phyloP scores from a whole-genome alignment of 169 alveolate species.

The Plasmodium knowlesi region DNA sequence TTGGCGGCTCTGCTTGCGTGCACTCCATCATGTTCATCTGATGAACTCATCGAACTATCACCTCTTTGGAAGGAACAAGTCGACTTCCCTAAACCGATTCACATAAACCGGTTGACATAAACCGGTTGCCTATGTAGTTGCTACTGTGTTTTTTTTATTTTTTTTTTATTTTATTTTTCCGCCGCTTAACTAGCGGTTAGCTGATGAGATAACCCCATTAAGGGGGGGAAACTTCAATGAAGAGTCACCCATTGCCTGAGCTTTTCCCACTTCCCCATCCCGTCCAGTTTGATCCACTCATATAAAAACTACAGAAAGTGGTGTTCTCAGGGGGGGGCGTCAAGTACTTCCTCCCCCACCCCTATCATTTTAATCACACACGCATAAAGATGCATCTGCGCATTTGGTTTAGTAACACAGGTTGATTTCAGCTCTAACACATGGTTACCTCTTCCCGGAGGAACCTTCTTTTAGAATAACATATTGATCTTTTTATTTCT shows the following conservation, averaged over 20 bases:
- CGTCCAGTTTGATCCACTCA: not conserved
- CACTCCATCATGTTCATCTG: not conserved
- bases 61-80: not conserved
- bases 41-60: not conserved
- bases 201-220: not conserved
- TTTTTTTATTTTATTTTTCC: not conserved
- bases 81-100: not conserved
- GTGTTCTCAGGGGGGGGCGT: not conserved
- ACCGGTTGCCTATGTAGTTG: not conserved
- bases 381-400: not conserved
- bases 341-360: not conserved
- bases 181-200: not conserved
- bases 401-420: not conserved
- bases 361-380: not conserved
- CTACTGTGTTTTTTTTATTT: no score
- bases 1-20: not conserved
- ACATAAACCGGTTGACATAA: no score
- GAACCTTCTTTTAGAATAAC: not conserved
- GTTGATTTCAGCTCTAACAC: not conserved
- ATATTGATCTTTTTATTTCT: not conserved
- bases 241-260: not conserved
- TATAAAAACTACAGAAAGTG: not conserved
- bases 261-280: not conserved
- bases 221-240: not conserved
- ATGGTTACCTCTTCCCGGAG: not conserved